These are phyloP conservation scores for Chimonanthus salicifolius DNA, from an alignment of 164 flowering plant species.

Conservation along the genomic window DNA sequence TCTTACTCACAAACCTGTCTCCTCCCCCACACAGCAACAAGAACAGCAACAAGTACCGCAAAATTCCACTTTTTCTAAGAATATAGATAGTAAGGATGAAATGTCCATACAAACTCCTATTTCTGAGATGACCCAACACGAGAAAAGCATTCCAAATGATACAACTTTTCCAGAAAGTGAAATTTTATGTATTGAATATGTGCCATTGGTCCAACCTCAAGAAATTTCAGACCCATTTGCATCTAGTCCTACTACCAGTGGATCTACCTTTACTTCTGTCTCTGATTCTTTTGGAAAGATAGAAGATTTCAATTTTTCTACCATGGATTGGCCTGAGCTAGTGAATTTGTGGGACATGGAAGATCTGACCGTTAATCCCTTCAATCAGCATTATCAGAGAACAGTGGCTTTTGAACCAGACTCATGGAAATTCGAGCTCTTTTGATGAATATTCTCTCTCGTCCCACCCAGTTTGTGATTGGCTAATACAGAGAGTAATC, in stretches of 20 bases:
- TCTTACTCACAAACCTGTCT: slow-evolving; percentile 49
- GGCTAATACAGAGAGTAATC: background rate
- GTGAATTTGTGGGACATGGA: slow-evolving; percentile 34
- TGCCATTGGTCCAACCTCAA: slow-evolving; percentile 53
- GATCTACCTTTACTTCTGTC: slow-evolving; percentile 1
- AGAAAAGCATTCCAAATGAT: slow-evolving; percentile 10
- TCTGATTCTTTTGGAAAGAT: slow-evolving; percentile 16
- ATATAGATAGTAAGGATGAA: slow-evolving; percentile 15
- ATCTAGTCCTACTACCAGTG: slow-evolving; percentile 11
- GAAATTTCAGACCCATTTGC: slow-evolving; percentile 38
- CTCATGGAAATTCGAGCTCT: slow-evolving; percentile 39
- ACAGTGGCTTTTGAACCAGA: slow-evolving; percentile 19
- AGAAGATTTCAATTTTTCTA: slow-evolving; percentile 27
- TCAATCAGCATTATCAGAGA: slow-evolving; percentile 16
- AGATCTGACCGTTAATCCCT: slow-evolving; percentile 29
- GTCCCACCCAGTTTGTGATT: slow-evolving; percentile 8
- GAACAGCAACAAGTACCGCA: slow-evolving; percentile 9
- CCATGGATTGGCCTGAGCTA: slow-evolving; percentile 37
- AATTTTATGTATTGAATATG: slow-evolving; percentile 56
- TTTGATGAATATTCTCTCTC: slow-evolving; percentile 12
- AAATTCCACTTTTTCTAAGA: slow-evolving; percentile 1
- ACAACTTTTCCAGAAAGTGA: slow-evolving; percentile 10
- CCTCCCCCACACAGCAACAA: slow-evolving; percentile 15
- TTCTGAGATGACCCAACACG: slow-evolving; percentile 18
- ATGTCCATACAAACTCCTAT: slow-evolving; percentile 15